Percentiles rank a stretch among this genome's conserved stretches.
These are phyloP conservation scores for Panellus pusillus DNA, from an alignment of 768 basidiomycete genomes.

Conservation along the genomic window DNA sequence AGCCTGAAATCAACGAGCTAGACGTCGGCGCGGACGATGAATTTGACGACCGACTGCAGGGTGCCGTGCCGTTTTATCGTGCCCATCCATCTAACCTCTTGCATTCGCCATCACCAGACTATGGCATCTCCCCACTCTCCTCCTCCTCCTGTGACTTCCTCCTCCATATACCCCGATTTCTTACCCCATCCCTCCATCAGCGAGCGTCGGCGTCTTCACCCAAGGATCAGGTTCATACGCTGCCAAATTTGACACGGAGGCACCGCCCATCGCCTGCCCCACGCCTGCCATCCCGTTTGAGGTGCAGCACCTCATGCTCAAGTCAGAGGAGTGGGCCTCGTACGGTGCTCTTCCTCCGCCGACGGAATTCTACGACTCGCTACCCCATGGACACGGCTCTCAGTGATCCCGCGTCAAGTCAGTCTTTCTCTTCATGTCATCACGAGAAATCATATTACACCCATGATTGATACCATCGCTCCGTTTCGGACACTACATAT, in stretches of 20 bases:
- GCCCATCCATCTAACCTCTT: background rate
- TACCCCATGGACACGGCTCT: background rate
- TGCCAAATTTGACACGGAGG: conserved; percentile 8
- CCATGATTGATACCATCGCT: no score
- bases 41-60: conserved; percentile 2
- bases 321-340: conserved; percentile 18
- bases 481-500: no score
- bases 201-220: conserved; percentile 1
- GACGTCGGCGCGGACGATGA: conserved; percentile 18
- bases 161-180: conserved; percentile 2
- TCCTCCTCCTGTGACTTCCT: conserved; percentile 5
- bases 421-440: background rate
- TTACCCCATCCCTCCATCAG: conserved; percentile 8
- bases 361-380: conserved; percentile 5
- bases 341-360: conserved; percentile 10
- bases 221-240: background rate
- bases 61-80: background rate
- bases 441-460: no score
- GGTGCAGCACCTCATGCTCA: conserved; percentile 19
- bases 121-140: conserved; percentile 5
- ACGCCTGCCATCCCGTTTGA: conserved; percentile 15
- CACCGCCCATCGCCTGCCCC: conserved; percentile 14
- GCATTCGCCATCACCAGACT: background rate
- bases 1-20: conserved; percentile 15
- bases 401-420: conserved; percentile 5